Evolutionary conservation across 805 yeast species (phyloP).

Genomic region (Lipomyces kockii): DNA sequence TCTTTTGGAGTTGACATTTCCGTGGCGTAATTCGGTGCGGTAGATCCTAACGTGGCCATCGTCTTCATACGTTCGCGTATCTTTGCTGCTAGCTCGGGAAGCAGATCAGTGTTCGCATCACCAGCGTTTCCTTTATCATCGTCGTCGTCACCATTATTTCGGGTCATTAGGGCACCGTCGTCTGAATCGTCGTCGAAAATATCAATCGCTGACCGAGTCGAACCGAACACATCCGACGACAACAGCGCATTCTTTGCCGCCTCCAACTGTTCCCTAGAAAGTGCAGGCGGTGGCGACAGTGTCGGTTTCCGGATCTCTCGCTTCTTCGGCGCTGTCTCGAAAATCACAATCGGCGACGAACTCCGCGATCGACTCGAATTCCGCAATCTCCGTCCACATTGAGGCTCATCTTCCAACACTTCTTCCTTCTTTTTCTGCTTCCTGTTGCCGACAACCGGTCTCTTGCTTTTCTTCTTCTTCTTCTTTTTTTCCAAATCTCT

Average conservation of each 20-base stretch:
- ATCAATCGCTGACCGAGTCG: not conserved
- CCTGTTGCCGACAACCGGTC: not conserved
- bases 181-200: not conserved
- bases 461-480: constrained; percentile 4
- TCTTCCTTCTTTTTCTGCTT: not conserved
- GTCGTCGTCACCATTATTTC: constrained; percentile 14
- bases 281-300: constrained; percentile 29
- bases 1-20: not conserved
- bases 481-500: not conserved
- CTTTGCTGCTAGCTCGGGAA: constrained; percentile 34
- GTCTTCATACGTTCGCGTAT: not conserved
- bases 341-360: not conserved
- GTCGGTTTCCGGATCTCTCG: constrained; percentile 2
- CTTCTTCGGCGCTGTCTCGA: not conserved
- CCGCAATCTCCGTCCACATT: no score
- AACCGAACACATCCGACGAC: not conserved
- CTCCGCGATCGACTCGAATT: not conserved
- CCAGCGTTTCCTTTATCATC: no score
- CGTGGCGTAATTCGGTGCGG: not conserved
- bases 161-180: not conserved
- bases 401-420: not conserved
- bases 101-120: constrained; percentile 9
- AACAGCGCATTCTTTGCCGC: constrained; percentile 7
- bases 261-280: constrained; percentile 19
- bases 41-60: not conserved